Conservation (phyloP, 2,329 filamentous ascomycete genomes). For the Penicillium palitans region DNA sequence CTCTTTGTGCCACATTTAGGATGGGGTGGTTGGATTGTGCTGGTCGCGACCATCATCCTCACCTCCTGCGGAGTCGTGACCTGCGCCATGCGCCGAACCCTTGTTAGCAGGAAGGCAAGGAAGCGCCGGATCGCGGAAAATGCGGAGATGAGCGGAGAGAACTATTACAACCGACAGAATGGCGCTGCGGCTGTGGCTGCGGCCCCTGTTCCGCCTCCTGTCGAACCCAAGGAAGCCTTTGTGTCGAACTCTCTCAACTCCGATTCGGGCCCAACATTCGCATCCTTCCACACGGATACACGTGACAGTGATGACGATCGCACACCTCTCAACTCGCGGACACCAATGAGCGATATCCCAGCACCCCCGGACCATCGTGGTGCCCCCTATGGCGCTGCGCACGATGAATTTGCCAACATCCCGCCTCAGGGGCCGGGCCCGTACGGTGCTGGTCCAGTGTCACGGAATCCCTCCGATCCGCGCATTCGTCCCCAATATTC, state of each 20-base stretch:
- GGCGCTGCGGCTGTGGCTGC: conserved; percentile 35
- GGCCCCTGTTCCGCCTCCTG: conserved; percentile 20
- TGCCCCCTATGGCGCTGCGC: conserved; percentile 34
- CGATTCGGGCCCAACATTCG: conserved; percentile 52
- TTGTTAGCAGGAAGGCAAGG: conserved; percentile 89
- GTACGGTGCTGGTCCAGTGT: conserved; percentile 31
- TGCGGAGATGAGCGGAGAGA: conserved; percentile 94
- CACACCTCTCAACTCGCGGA: conserved; percentile 40
- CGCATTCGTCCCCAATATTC: conserved; percentile 50
- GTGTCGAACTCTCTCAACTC: conserved; percentile 58
- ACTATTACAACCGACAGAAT: conserved; percentile 72
- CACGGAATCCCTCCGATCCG: conserved; percentile 47
- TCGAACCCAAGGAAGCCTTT: conserved; percentile 59
- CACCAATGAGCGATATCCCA: conserved; percentile 31
- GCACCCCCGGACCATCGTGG: conserved; percentile 31
- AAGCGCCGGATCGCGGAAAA: conserved; percentile 91
- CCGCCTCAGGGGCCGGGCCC: conserved; percentile 35
- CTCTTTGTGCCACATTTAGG: conserved; percentile 91
- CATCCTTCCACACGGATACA: conserved; percentile 40
- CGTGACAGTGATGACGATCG: conserved; percentile 44
- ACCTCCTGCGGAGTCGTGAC: conserved; percentile 79
- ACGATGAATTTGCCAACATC: conserved; percentile 45
- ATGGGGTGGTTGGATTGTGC: conserved; percentile 92
- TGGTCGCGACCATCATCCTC: conserved; percentile 84
- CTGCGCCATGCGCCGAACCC: conserved; percentile 89